A percentile compares a stretch with the other conserved stretches of the same genome.
These are phyloP conservation scores for Fusarium beomiforme DNA, from an alignment of 2,329 filamentous ascomycete genomes.

Conservation along the genomic window DNA sequence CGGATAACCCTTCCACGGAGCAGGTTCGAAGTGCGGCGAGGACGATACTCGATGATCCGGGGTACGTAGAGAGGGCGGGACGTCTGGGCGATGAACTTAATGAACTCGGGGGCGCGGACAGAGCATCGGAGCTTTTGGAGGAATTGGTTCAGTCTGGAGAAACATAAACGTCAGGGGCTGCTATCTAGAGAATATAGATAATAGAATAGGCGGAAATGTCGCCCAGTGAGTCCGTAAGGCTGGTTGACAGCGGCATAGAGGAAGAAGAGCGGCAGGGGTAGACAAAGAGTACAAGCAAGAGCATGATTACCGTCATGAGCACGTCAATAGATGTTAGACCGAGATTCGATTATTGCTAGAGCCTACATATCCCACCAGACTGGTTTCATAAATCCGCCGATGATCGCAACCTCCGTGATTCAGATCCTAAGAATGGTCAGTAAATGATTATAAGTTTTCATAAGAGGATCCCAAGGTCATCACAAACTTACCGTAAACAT, in stretches of 20 bases:
- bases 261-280: not conserved
- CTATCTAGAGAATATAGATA: not conserved
- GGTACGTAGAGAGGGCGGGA: constrained; percentile 37
- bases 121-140: constrained; percentile 43
- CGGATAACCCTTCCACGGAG: constrained; percentile 45
- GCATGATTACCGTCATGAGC: not conserved
- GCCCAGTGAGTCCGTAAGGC: not conserved
- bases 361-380: not conserved
- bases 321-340: not conserved
- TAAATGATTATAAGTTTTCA: not conserved
- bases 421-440: not conserved
- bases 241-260: no score
- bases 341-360: not conserved
- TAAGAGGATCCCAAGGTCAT: fast-evolving
- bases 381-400: not conserved
- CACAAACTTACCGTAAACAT: not conserved
- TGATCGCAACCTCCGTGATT: not conserved
- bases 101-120: constrained; percentile 40
- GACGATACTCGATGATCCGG: constrained; percentile 38
- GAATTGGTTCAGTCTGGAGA: constrained; percentile 32
- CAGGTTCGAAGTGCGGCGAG: constrained; percentile 42
- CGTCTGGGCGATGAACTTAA: constrained; percentile 43
- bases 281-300: no score
- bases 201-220: not conserved
- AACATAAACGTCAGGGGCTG: not conserved